Conservation (phyloP, 2,329 filamentous ascomycete genomes). For the Curvularia sp. region DNA sequence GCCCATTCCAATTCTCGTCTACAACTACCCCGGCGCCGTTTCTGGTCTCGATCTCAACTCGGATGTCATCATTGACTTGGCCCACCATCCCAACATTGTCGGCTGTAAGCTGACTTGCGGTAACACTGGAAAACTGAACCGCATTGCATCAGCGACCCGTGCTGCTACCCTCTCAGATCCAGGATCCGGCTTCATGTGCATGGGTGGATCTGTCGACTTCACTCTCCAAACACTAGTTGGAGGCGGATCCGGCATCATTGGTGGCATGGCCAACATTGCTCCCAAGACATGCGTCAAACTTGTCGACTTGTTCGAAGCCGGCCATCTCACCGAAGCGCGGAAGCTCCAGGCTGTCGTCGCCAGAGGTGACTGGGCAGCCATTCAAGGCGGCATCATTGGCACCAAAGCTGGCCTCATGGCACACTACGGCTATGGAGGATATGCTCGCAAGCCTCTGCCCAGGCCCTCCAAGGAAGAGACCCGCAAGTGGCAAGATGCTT, state of each 20-base stretch:
- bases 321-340: conserved; percentile 66
- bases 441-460: conserved; percentile 64
- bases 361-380: conserved; percentile 72
- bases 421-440: conserved; percentile 71
- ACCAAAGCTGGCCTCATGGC: conserved; percentile 71
- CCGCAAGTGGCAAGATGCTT: conserved; percentile 52
- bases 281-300: conserved; percentile 71
- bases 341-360: conserved; percentile 71
- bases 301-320: conserved; percentile 66
- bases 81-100: conserved; percentile 70
- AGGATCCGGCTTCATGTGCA: conserved; percentile 69
- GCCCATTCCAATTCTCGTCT: conserved; percentile 71
- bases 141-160: conserved; percentile 63
- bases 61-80: conserved; percentile 66
- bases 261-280: conserved; percentile 73
- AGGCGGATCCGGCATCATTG: conserved; percentile 75
- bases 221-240: conserved; percentile 73
- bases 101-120: conserved; percentile 75
- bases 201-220: conserved; percentile 77
- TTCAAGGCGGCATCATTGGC: conserved; percentile 72
- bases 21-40: conserved; percentile 73
- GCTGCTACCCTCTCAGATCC: conserved; percentile 47
- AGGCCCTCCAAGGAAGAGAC: conserved; percentile 56
- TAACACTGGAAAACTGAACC: conserved; percentile 72
- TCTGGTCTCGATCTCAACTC: conserved; percentile 70